Evolutionary conservation across 192 early-diverging fungal species (phyloP), one percentile per base, ranked within the genome.

Genomic region (Coemansia pectinata): DNA sequence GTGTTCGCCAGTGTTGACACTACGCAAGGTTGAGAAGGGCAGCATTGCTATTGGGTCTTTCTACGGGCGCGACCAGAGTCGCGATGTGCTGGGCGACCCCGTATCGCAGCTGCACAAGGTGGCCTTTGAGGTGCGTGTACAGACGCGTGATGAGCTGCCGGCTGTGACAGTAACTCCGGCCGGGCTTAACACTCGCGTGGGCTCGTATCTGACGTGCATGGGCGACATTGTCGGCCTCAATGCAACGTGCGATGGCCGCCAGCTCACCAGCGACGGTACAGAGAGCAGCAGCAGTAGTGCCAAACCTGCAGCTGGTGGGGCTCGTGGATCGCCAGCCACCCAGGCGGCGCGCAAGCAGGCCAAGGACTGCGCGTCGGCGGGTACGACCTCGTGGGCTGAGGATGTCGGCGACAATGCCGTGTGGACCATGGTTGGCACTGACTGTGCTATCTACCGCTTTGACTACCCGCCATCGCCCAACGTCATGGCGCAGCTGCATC

Each of bases 341-440:
- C 65, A 74, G 25, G 53, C 53, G 25, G 53, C 68, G 10, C 83
- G 75, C 70, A 70, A 73, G 63, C 74, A 77, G 55, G 31, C 74
- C 12, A 79, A 79, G 53, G 75, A 85, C 29, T 41, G 68, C 7
- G 65, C 71, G 10, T 77, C 78, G n/a, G 79, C 41, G 11, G 75
- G 84, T 8, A 85, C 73, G 40, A 73, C 90, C 10, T 78, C 88
- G 48, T 90, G 89, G 89, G 85, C 85, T 21, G 93, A 94, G 62
- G 91, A 93, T 77, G 91, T 94, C 4, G 90, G 89, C n/a, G 94
- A 97, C 83, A 85, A 86, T 19, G 92, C 94, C 2, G 91, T 97
- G 17, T 97, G 95, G 95, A 97, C 95, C 7, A 90, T 97, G 73
- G 93, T 97, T 8, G 92, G 94, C 34, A 93, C 92, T 0, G 92